Evolutionary conservation across 495 filamentous ascomycete species (phyloP), one percentile per base, ranked within the genome.

Genomic region (Daldinia bambusicola): DNA sequence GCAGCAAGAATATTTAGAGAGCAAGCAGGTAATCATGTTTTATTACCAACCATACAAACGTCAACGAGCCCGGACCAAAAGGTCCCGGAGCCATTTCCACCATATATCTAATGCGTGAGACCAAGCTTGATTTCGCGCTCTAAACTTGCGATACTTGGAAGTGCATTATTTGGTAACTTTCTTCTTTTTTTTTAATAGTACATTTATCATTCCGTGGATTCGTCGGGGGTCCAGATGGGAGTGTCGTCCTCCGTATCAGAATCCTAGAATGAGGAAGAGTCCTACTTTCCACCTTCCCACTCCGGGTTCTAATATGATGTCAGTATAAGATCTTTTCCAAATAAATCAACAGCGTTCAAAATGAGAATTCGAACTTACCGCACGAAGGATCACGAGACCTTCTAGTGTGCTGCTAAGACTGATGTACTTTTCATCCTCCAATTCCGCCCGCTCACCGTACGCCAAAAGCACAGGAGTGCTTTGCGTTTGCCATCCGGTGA

Each of bases 401-500:
- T 99, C 95, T 45, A 99, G 84, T 52, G 89, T 97, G 84, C 88
- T 95, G 72, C 89, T 95, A 71, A 98, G 83, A 79, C 90, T 91
- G 61, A 98, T 89, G 74, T 98, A 99, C 80, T 98, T 89, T 83
- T 99, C 95, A 76, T 98, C 96, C 79, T 99, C 95, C 55, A 99
- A 80, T 84, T 99, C 95, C 45, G 95, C 95, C 74, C 95, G 85
- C 85, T 99, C 95, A 13, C 95, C 96, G 79, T 97, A 89, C 8
- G 93, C 89, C 76, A 99, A 83, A 61, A 99, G 83, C 56, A 99
- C 95, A 3, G 95, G 95, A 18, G 95, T 98, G 82, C 92, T 98
- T 82, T 99, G 95, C 66, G 95, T 99, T 83, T 99, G 95, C 95
- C 95, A 99, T 41, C 95, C 95, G 14, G 95, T 99, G 71, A 99